A percentile compares a stretch with the other conserved stretches of the same genome.
Evolutionary conservation across 306 rosid species (phyloP).

Genomic region (Delonix regia): DNA sequence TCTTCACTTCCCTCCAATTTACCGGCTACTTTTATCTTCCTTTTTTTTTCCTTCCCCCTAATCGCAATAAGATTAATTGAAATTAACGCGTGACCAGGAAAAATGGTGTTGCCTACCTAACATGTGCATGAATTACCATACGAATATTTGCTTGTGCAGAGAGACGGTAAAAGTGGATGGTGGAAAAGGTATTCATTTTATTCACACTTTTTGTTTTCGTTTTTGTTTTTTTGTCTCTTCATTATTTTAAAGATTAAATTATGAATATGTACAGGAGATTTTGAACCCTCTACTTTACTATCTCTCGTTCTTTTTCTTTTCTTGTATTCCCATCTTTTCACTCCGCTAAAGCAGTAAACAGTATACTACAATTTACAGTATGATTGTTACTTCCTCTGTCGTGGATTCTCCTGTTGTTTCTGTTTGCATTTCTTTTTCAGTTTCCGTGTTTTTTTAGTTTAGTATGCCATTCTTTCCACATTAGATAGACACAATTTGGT

Average conservation of each 20-base stretch:
- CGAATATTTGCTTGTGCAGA: background rate
- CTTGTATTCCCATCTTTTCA: background rate
- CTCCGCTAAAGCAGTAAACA: constrained; percentile 14
- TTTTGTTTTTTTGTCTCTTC: background rate
- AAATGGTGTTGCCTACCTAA: background rate
- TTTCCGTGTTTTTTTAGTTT: background rate
- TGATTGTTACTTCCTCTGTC: background rate
- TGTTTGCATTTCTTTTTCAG: background rate
- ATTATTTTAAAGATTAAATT: background rate
- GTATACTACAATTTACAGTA: background rate
- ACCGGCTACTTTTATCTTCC: background rate
- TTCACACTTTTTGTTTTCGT: background rate
- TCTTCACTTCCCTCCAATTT: background rate
- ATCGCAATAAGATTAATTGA: background rate
- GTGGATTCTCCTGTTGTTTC: constrained; percentile 6
- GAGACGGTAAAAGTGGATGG: background rate
- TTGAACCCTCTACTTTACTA: background rate
- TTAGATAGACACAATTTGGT: background rate
- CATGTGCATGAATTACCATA: background rate
- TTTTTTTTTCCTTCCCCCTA: too few relatives aligned
- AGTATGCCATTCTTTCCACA: background rate
- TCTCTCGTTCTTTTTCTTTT: background rate
- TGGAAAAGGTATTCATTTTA: background rate
- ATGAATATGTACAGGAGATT: background rate
- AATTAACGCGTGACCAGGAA: background rate